Evolutionary conservation across 2,329 filamentous ascomycete species (phyloP).

Genomic region (Trichoderma atroviride): DNA sequence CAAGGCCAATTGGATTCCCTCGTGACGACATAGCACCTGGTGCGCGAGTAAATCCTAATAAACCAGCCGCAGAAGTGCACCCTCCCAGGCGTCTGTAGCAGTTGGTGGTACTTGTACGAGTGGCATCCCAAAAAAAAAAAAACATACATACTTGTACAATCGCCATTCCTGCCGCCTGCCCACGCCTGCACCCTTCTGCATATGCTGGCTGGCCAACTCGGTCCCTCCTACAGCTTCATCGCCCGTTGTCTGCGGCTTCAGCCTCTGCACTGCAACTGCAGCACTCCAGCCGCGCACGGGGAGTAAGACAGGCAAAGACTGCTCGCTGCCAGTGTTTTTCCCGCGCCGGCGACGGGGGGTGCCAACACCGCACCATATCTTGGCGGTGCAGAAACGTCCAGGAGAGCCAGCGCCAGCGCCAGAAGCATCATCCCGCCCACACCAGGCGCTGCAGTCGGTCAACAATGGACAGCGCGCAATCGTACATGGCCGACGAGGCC

Average conservation of each 20-base stretch:
- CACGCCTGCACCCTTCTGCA: slow-evolving; percentile 20
- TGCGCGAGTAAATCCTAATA: slow-evolving; percentile 24
- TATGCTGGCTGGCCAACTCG: slow-evolving; percentile 16
- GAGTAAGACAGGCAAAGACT: neutral
- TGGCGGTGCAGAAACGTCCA: slow-evolving; percentile 26
- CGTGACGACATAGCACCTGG: slow-evolving; percentile 27
- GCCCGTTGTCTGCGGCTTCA: neutral
- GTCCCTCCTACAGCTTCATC: slow-evolving; percentile 19
- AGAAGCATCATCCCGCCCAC: slow-evolving; percentile 21
- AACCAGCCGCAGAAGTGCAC: neutral
- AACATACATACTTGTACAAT: neutral
- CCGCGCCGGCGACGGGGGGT: slow-evolving; percentile 24
- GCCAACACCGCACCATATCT: slow-evolving; percentile 23
- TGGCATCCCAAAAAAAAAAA: neutral
- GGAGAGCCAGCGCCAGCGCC: slow-evolving; percentile 28
- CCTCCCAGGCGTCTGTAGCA: neutral
- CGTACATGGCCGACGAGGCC: slow-evolving; percentile 43
- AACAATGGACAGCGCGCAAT: slow-evolving; percentile 51
- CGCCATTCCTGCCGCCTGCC: slow-evolving; percentile 20
- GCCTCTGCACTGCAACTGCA: slow-evolving; percentile 1
- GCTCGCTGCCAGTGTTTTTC: slow-evolving; percentile 21
- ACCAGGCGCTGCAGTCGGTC: slow-evolving; percentile 25
- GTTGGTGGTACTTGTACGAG: neutral
- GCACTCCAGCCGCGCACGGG: slow-evolving; percentile 16
- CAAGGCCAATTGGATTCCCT: slow-evolving; percentile 23